Evolutionary conservation across 805 yeast species (phyloP).

Genomic region (Metschnikowia borealis): DNA sequence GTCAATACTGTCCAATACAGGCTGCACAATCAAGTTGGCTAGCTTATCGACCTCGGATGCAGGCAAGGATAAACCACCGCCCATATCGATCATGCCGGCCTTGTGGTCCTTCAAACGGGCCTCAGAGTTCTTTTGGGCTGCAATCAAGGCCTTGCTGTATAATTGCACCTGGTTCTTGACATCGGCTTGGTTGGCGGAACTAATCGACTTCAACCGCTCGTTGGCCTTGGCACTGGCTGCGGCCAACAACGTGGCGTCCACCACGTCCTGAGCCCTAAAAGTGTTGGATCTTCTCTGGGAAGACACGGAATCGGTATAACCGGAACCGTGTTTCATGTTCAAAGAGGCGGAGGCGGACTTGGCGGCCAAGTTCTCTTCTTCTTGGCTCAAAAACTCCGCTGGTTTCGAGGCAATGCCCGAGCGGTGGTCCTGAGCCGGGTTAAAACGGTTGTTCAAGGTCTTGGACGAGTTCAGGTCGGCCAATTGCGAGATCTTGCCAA

Average conservation of each 20-base stretch:
- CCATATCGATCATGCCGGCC: conserved; percentile 61
- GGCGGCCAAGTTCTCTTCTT: conserved; percentile 47
- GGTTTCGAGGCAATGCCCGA: conserved; percentile 30
- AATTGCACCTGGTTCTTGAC: conserved; percentile 47
- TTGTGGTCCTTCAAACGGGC: conserved; percentile 50
- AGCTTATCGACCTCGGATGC: conserved; percentile 71
- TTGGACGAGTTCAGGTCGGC: conserved; percentile 39
- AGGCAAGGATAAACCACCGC: conserved; percentile 82
- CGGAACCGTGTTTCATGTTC: conserved; percentile 37
- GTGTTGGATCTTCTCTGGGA: conserved; percentile 28
- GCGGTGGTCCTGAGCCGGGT: conserved; percentile 40
- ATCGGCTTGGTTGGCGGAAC: conserved; percentile 24
- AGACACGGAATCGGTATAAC: conserved; percentile 24
- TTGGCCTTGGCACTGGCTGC: conserved; percentile 48
- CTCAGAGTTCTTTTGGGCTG: conserved; percentile 67
- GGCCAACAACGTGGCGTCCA: conserved; percentile 44
- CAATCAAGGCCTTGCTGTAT: conserved; percentile 69
- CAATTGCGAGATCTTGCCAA: conserved; percentile 29
- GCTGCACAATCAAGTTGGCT: conserved; percentile 77
- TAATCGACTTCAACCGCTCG: conserved; percentile 32
- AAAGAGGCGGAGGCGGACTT: conserved; percentile 58
- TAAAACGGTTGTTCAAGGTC: conserved; percentile 38
- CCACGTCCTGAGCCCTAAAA: conserved; percentile 41
- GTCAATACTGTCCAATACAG: conserved; percentile 73
- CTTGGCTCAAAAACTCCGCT: conserved; percentile 34